Percentiles rank a stretch among this genome's conserved stretches.
These are phyloP conservation scores for Alternaria sp. DNA, from an alignment of 2,329 filamentous ascomycete species.

Conservation along the genomic window DNA sequence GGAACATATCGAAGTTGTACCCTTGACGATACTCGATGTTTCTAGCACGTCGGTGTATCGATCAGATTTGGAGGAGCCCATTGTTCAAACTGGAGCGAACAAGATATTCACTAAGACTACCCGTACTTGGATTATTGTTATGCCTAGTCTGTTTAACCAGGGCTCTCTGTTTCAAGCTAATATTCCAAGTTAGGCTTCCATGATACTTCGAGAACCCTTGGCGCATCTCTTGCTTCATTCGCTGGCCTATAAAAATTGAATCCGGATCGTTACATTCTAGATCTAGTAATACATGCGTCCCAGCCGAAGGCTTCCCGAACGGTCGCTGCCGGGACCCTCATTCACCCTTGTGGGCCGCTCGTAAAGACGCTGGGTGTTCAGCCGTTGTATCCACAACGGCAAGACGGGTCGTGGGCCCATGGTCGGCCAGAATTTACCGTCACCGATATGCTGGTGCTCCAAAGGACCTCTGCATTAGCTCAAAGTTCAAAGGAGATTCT, in stretches of 20 bases:
- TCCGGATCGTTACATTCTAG: neutral
- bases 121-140: neutral
- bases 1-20: neutral
- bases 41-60: neutral
- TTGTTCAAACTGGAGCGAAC: neutral
- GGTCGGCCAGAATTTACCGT: constrained; percentile 7
- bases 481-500: neutral
- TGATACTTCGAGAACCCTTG: neutral
- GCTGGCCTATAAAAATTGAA: neutral
- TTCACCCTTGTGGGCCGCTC: constrained; percentile 6
- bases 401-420: constrained; percentile 7
- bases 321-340: constrained; percentile 5
- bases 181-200: neutral
- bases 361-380: constrained; percentile 4
- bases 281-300: neutral
- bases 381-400: constrained; percentile 16
- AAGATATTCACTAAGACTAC: neutral
- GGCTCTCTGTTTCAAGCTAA: neutral
- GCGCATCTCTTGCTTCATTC: neutral
- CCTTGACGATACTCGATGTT: neutral
- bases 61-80: neutral
- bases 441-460: constrained; percentile 5
- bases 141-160: neutral
- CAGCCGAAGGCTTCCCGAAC: constrained; percentile 5
- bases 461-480: constrained; percentile 11